A percentile compares a stretch with the other conserved stretches of the same genome.
phyloP scores from a whole-genome alignment of 163 green algal species.

The Scenedesmus sp. region DNA sequence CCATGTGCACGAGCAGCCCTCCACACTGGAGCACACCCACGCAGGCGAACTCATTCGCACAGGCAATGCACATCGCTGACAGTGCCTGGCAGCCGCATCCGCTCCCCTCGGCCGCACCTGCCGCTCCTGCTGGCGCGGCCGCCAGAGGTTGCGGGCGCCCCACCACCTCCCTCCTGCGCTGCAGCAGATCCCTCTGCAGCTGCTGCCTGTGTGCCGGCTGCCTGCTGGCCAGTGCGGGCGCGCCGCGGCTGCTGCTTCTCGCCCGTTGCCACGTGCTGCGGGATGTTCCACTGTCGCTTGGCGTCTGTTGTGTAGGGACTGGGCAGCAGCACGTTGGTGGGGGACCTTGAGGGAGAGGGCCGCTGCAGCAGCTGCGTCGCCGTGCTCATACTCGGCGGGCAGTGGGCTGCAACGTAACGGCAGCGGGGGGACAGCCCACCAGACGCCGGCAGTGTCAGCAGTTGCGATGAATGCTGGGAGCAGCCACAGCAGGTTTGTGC shows the following conservation, averaged over 20 bases:
- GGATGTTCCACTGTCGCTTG: conserved; percentile 50
- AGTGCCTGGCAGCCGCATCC: too few species aligned
- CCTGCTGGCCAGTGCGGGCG: neutral
- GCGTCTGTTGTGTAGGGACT: conserved; percentile 24
- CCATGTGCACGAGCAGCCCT: too few species aligned
- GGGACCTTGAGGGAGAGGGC: neutral
- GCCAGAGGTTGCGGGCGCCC: too few species aligned
- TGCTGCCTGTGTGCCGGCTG: neutral
- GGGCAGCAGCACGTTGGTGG: conserved; percentile 48
- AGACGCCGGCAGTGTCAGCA: conserved; percentile 5
- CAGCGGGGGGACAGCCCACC: neutral
- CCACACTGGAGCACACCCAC: too few species aligned
- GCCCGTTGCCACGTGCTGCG: neutral
- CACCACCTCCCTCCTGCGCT: neutral
- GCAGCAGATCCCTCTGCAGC: neutral
- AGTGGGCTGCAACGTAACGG: neutral
- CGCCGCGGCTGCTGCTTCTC: conserved; percentile 39
- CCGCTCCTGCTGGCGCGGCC: neutral
- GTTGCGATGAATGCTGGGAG: neutral
- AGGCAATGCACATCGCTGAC: too few species aligned
- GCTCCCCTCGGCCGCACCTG: too few species aligned
- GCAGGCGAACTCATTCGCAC: too few species aligned
- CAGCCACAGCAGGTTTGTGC: neutral
- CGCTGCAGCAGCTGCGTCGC: neutral
- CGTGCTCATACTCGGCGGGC: neutral